Conservation (phyloP, 345 rosid species). For the Hibiscus trionum region DNA sequence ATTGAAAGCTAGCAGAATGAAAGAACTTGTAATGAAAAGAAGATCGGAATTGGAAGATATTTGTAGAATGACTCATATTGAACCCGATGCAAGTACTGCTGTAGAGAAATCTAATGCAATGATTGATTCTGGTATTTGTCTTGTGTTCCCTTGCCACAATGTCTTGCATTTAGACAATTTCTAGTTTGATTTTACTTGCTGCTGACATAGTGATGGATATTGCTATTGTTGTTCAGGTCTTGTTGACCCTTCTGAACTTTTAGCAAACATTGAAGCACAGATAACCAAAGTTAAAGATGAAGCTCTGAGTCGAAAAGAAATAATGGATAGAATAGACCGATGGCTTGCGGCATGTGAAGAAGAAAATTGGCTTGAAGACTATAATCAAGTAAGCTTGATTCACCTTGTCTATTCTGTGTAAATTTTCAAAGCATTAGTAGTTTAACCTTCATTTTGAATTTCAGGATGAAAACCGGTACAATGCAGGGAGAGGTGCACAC, state of each 20-base stretch:
- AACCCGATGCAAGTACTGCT: slow-evolving; percentile 76
- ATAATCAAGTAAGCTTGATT: slow-evolving; percentile 50
- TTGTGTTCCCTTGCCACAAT: neutral
- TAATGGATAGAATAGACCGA: slow-evolving; percentile 81
- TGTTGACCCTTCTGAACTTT: slow-evolving; percentile 85
- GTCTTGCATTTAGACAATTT: neutral
- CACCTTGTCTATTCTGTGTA: neutral
- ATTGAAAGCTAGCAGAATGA: slow-evolving; percentile 85
- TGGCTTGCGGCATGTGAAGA: slow-evolving; percentile 96
- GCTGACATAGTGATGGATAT: neutral
- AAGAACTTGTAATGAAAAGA: slow-evolving; percentile 88
- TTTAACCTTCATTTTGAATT: neutral
- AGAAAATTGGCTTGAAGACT: slow-evolving; percentile 94
- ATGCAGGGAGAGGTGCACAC: slow-evolving; percentile 92
- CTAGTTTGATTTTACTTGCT: neutral
- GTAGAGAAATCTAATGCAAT: slow-evolving; percentile 82
- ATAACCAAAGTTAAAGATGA: slow-evolving; percentile 71
- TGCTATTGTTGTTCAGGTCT: slow-evolving; percentile 44
- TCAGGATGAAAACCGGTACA: slow-evolving; percentile 74
- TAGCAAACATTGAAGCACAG: slow-evolving; percentile 71
- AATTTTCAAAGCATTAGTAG: neutral
- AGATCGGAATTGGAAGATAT: slow-evolving; percentile 74
- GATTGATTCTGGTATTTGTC: slow-evolving; percentile 73
- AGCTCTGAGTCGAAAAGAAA: slow-evolving; percentile 80
- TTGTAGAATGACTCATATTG: slow-evolving; percentile 68